phyloP scores from a whole-genome alignment of 148 eudicot genomes.

The Diospyros kaki region DNA sequence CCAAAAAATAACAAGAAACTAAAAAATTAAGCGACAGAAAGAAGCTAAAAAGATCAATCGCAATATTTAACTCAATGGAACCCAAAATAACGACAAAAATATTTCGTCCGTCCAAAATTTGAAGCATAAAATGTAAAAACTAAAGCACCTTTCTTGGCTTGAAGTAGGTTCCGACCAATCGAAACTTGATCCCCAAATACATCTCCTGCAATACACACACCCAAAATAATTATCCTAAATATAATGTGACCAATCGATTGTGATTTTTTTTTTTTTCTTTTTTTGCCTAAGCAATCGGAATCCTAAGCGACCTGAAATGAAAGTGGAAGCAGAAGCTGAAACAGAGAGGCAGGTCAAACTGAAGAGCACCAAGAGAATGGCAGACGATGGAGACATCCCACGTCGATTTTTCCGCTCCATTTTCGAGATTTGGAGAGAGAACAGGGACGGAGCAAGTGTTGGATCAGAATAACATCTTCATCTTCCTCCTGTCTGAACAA shows the following conservation, averaged over 20 bases:
- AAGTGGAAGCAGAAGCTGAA: constrained; percentile 24
- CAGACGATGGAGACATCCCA: neutral
- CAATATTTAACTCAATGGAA: no score
- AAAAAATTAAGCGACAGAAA: neutral
- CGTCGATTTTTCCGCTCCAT: neutral
- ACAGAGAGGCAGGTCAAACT: constrained; percentile 7
- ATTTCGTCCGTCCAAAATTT: no score
- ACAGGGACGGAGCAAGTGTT: no score
- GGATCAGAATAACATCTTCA: no score
- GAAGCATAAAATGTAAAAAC: neutral
- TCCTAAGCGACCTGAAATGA: constrained; percentile 22
- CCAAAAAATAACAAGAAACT: neutral
- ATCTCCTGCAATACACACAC: constrained; percentile 22
- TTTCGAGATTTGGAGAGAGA: neutral
- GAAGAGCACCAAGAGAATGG: neutral
- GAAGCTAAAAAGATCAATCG: neutral
- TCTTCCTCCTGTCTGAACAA: no score
- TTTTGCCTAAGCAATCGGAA: no score
- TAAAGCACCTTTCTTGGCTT: constrained; percentile 26
- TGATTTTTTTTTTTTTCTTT: neutral
- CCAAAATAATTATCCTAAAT: no score
- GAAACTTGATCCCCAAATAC: constrained; percentile 26
- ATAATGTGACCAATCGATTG: neutral
- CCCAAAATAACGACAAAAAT: no score
- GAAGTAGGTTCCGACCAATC: constrained; percentile 43